phyloP scores from a whole-genome alignment of 495 filamentous ascomycete species.

The Rostrohypoxylon terebratum region DNA sequence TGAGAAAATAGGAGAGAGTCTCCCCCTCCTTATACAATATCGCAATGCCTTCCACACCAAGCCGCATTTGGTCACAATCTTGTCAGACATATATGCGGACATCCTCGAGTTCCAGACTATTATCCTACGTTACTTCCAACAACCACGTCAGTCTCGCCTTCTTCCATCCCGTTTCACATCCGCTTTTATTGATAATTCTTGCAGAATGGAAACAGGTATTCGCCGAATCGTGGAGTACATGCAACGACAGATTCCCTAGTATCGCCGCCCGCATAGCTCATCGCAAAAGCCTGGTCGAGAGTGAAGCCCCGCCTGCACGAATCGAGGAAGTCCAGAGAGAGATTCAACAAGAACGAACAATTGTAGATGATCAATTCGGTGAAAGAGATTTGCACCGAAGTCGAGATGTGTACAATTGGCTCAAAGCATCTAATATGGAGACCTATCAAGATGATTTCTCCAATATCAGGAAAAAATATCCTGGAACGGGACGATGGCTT shows the following conservation, averaged over 20 bases:
- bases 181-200: background rate
- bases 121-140: conserved; percentile 45
- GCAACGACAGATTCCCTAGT: background rate
- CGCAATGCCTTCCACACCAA: conserved; percentile 3
- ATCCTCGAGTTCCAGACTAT: conserved; percentile 53
- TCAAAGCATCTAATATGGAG: background rate
- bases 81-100: conserved; percentile 51
- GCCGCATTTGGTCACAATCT: conserved; percentile 10
- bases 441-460: conserved; percentile 20
- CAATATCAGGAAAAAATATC: background rate
- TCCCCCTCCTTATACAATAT: conserved; percentile 53
- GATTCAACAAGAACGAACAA: background rate
- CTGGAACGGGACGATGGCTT: conserved; percentile 43
- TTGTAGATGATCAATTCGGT: background rate
- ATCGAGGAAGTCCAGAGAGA: background rate
- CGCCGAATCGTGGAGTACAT: background rate
- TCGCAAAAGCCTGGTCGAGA: background rate
- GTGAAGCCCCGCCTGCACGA: background rate
- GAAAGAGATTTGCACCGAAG: background rate
- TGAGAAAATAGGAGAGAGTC: conserved; percentile 54
- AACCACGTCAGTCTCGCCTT: conserved; percentile 8
- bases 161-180: background rate
- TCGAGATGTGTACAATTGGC: background rate
- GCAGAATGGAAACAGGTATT: background rate
- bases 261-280: background rate